phyloP scores from a whole-genome alignment of 2,329 filamentous ascomycete species.

The Alternaria sp. region DNA sequence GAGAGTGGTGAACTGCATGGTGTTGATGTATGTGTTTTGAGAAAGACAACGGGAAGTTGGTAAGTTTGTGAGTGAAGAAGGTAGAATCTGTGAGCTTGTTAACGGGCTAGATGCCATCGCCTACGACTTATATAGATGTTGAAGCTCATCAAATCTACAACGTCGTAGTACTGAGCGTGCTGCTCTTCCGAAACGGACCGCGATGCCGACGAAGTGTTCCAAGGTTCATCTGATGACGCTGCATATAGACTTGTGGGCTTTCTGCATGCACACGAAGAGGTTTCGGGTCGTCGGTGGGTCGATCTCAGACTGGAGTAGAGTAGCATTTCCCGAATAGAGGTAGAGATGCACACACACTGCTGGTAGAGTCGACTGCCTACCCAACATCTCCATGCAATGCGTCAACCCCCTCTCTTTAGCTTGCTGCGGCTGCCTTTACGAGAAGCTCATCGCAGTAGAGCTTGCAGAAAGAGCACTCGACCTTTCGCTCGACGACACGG shows the following conservation, averaged over 20 bases:
- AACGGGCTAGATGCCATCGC: background rate
- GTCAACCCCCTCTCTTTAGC: background rate
- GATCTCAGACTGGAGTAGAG: background rate
- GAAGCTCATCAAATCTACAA: background rate
- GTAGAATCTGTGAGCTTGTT: background rate
- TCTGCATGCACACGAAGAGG: background rate
- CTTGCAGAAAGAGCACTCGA: background rate
- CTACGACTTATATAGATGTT: background rate
- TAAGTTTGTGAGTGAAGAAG: background rate
- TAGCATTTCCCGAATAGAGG: background rate
- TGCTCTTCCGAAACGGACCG: background rate
- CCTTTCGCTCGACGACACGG: background rate
- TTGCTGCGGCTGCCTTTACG: background rate
- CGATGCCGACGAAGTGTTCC: background rate
- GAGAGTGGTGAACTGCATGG: constrained; percentile 4
- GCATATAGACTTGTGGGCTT: background rate
- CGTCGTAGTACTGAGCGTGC: background rate
- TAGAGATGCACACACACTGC: background rate
- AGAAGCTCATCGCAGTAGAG: background rate
- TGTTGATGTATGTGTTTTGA: background rate
- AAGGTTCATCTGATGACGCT: constrained; percentile 3
- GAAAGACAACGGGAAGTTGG: background rate
- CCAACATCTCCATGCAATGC: background rate
- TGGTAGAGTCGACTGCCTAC: background rate
- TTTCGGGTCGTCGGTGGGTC: background rate